phyloP scores from a whole-genome alignment of 2,329 filamentous ascomycete genomes.

The Epicoccum sorghinum region DNA sequence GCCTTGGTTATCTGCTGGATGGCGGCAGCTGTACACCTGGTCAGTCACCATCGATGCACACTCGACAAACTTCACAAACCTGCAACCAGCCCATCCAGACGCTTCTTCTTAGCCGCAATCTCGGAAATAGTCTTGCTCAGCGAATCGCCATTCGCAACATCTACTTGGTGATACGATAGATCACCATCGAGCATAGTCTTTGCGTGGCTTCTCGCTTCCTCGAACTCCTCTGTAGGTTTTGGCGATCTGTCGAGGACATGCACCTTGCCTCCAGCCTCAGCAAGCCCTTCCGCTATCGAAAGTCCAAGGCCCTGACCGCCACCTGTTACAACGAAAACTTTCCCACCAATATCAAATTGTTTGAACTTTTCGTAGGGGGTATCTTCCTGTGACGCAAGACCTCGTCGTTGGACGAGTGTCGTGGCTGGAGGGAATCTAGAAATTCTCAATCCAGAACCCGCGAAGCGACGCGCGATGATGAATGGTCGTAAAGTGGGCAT shows the following conservation, averaged over 20 bases:
- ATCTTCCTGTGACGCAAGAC: slow-evolving; percentile 17
- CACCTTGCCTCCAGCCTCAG: slow-evolving; percentile 75
- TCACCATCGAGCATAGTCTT: slow-evolving; percentile 65
- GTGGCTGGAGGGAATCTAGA: slow-evolving; percentile 9
- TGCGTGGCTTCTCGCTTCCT: slow-evolving; percentile 65
- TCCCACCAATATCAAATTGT: slow-evolving; percentile 39
- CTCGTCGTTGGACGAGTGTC: slow-evolving; percentile 12
- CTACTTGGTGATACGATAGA: slow-evolving; percentile 75
- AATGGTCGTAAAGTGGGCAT: not conserved
- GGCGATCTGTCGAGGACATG: slow-evolving; percentile 68
- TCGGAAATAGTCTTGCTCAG: slow-evolving; percentile 69
- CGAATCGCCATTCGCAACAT: slow-evolving; percentile 72
- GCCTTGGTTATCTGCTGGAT: slow-evolving; percentile 82
- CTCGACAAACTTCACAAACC: slow-evolving; percentile 18
- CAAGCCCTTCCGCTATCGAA: slow-evolving; percentile 71
- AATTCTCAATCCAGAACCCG: not conserved
- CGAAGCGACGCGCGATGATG: not conserved
- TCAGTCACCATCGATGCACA: not conserved
- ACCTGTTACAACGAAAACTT: slow-evolving; percentile 60
- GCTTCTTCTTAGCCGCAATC: slow-evolving; percentile 72
- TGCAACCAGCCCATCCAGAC: slow-evolving; percentile 78
- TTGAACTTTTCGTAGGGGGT: slow-evolving; percentile 21
- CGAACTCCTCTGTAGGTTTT: slow-evolving; percentile 65
- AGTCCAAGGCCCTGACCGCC: slow-evolving; percentile 73
- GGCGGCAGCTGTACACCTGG: slow-evolving; percentile 58